Evolutionary conservation across 2,329 filamentous ascomycete species (phyloP).

Genomic region (Penicillium sp.): DNA sequence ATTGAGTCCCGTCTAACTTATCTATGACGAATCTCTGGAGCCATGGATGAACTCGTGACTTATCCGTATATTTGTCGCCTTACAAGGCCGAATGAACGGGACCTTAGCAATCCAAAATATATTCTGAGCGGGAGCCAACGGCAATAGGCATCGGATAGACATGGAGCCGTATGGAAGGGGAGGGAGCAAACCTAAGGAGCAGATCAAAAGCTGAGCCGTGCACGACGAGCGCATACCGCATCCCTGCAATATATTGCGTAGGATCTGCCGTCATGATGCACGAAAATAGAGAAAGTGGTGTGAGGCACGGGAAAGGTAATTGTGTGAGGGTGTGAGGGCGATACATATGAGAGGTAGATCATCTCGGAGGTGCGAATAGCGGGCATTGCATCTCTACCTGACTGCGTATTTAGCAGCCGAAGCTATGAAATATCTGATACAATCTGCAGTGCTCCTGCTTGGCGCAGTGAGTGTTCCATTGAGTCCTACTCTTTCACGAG

Average conservation of each 20-base stretch:
- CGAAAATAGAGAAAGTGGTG: neutral
- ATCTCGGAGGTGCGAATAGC: neutral
- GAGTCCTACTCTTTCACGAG: neutral
- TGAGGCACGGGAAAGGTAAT: neutral
- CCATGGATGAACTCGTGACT: neutral
- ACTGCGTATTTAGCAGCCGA: no score
- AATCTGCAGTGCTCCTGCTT: neutral
- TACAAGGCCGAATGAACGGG: no score
- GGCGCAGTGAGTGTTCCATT: neutral
- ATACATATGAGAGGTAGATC: constrained; percentile 1
- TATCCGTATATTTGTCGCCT: no score
- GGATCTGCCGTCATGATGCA: constrained; percentile 6
- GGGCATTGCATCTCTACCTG: no score
- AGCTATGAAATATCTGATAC: neutral
- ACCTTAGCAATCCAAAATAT: neutral
- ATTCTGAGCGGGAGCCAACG: neutral
- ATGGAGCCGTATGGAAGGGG: neutral
- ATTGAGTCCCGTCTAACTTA: no score
- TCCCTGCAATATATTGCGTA: constrained; percentile 14
- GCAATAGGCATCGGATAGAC: no score
- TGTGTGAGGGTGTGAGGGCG: neutral
- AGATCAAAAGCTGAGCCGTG: constrained; percentile 21
- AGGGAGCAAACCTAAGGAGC: neutral
- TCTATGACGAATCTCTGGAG: neutral
- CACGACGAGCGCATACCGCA: constrained; percentile 5